A percentile compares a stretch with the other conserved stretches of the same genome.
These are phyloP conservation scores for Mrakia blollopis DNA, from an alignment of 768 basidiomycete species.

Conservation along the genomic window DNA sequence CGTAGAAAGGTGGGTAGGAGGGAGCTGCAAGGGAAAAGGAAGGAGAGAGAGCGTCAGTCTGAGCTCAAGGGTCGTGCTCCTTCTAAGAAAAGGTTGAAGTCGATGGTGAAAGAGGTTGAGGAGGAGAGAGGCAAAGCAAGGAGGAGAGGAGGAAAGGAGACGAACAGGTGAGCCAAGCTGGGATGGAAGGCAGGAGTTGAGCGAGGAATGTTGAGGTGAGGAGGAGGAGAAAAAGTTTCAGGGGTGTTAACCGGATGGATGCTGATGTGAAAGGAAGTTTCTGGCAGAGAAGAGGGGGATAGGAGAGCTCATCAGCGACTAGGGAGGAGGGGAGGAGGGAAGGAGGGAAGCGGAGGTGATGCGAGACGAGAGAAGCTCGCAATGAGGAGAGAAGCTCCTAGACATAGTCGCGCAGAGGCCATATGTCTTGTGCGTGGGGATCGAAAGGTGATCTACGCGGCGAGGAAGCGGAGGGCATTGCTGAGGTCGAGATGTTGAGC, in stretches of 20 bases:
- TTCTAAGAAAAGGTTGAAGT: too few relatives aligned
- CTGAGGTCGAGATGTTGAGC: background rate
- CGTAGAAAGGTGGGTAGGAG: slow-evolving; percentile 18
- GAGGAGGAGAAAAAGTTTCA: slow-evolving; percentile 3
- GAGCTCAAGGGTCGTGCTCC: too few relatives aligned
- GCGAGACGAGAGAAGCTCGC: background rate
- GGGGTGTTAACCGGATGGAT: background rate
- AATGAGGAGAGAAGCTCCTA: background rate
- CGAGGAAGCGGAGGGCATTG: too few relatives aligned
- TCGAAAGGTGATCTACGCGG: background rate
- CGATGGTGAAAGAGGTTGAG: background rate
- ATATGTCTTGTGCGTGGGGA: background rate
- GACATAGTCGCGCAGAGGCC: background rate
- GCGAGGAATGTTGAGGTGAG: background rate
- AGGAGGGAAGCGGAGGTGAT: too few relatives aligned
- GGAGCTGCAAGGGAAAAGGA: background rate
- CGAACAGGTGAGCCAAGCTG: background rate
- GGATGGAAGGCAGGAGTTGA: slow-evolving; percentile 7
- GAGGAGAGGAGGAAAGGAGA: background rate
- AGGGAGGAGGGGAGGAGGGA: background rate
- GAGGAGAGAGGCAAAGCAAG: too few relatives aligned
- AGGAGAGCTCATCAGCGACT: background rate
- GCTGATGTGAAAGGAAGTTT: background rate
- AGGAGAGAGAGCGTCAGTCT: too few relatives aligned
- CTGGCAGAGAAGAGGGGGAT: background rate